Conservation (phyloP, 2,329 filamentous ascomycete genomes). For the Trichophyton equinum region DNA sequence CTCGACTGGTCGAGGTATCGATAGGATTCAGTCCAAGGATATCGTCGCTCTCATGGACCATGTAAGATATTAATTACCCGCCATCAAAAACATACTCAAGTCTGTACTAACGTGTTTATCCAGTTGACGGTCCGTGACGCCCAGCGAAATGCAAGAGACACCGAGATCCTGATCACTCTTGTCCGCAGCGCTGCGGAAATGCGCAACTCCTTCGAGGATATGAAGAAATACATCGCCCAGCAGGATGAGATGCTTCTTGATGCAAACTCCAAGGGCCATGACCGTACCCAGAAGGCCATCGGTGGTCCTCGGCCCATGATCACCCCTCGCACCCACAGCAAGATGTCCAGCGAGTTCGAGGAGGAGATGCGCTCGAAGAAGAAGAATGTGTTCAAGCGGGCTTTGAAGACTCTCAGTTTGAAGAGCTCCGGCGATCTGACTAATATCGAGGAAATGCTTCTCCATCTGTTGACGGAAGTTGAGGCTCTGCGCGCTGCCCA, state of each 20-base stretch:
- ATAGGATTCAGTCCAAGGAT: conserved; percentile 88
- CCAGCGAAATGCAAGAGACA: conserved; percentile 88
- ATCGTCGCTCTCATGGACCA: conserved; percentile 98
- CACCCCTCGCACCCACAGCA: conserved; percentile 45
- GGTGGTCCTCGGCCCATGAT: conserved; percentile 79
- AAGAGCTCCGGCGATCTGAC: conserved; percentile 79
- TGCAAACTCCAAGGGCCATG: conserved; percentile 75
- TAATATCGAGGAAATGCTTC: conserved; percentile 82
- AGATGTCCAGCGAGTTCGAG: conserved; percentile 37
- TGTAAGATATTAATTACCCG: conserved; percentile 37
- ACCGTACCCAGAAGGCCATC: conserved; percentile 70
- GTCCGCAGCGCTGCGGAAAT: conserved; percentile 92
- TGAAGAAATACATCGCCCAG: conserved; percentile 82
- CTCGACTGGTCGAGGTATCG: conserved; percentile 73
- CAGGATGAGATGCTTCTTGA: conserved; percentile 83
- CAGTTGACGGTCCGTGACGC: conserved; percentile 89
- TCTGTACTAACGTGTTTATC: conserved; percentile 18
- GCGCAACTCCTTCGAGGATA: conserved; percentile 89
- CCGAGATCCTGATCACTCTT: conserved; percentile 86
- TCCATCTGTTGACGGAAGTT: conserved; percentile 83
- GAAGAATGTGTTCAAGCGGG: conserved; percentile 84
- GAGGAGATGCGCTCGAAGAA: conserved; percentile 61
- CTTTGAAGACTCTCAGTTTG: conserved; percentile 77
- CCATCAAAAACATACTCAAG: too few species aligned
- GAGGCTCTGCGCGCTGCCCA: conserved; percentile 60